Percentiles rank a stretch among this genome's conserved stretches.
Conservation (phyloP, 352 stramenopile species). For the Pythium brachiatum region DNA sequence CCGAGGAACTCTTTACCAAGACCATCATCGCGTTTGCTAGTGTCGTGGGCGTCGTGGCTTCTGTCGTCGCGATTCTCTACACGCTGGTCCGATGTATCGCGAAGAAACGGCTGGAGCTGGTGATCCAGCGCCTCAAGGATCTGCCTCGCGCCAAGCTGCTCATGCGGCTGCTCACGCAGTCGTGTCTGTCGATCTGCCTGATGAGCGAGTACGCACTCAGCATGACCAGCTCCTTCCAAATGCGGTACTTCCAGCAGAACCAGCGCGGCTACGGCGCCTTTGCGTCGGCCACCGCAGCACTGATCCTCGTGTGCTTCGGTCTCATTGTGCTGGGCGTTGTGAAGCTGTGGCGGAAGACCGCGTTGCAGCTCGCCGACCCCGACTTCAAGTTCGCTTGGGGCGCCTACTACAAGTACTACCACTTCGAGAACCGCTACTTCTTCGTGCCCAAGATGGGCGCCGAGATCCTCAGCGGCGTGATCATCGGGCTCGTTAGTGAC, state of each 20-base stretch:
- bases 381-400: constrained; percentile 82
- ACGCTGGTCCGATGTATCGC: constrained; percentile 45
- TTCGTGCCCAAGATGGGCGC: constrained; percentile 79
- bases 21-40: constrained; percentile 63
- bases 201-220: constrained; percentile 77
- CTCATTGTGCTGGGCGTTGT: constrained; percentile 62
- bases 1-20: constrained; percentile 70
- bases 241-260: constrained; percentile 64
- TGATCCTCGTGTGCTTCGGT: constrained; percentile 66
- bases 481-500: constrained; percentile 72
- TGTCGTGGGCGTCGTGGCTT: constrained; percentile 55
- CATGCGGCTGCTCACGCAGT: constrained; percentile 62
- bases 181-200: constrained; percentile 69
- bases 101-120: constrained; percentile 43
- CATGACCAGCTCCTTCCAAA: constrained; percentile 79
- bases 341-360: constrained; percentile 65
- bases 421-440: constrained; percentile 60
- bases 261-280: constrained; percentile 44
- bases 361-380: constrained; percentile 48
- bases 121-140: constrained; percentile 62
- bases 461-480: constrained; percentile 67
- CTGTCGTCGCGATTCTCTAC: constrained; percentile 57
- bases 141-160: constrained; percentile 68
- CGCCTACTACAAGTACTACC: constrained; percentile 83
- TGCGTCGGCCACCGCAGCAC: constrained; percentile 51